Conservation (phyloP, 345 rosid species). For the Linum usitatissimum region DNA sequence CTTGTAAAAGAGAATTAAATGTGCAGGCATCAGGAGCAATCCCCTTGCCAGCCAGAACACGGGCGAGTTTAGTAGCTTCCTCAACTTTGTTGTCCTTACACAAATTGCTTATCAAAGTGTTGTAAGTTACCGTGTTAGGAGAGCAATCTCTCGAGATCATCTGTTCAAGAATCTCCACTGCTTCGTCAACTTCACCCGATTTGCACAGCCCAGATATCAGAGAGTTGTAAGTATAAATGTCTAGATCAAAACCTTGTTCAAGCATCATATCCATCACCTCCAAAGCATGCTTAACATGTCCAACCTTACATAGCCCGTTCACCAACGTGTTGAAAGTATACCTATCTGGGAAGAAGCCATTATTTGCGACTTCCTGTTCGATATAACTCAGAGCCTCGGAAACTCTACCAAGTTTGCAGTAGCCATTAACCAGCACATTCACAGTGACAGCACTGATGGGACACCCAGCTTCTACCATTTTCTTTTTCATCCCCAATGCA, state of each 20-base stretch:
- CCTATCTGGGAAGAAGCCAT: conserved; percentile 71
- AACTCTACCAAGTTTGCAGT: conserved; percentile 62
- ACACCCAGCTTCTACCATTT: conserved; percentile 50
- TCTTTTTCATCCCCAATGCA: conserved; percentile 58
- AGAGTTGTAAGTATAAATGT: conserved; percentile 64
- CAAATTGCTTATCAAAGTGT: conserved; percentile 70
- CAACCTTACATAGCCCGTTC: conserved; percentile 68
- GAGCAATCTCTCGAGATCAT: conserved; percentile 78
- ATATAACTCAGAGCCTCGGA: conserved; percentile 62
- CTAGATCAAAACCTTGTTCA: conserved; percentile 76
- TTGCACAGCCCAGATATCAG: conserved; percentile 82
- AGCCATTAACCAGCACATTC: conserved; percentile 78
- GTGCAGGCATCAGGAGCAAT: conserved; percentile 58
- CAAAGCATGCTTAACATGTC: conserved; percentile 68
- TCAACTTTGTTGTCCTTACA: conserved; percentile 78
- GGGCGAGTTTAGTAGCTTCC: conserved; percentile 62
- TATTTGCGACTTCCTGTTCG: conserved; percentile 40
- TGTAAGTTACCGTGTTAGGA: conserved; percentile 78
- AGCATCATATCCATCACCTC: conserved; percentile 88
- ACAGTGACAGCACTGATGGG: conserved; percentile 48
- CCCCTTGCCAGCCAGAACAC: conserved; percentile 60
- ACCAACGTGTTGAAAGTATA: conserved; percentile 70
- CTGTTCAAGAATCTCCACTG: conserved; percentile 60
- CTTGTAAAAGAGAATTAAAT: conserved; percentile 78
- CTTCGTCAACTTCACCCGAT: conserved; percentile 65